A percentile compares a stretch with the other conserved stretches of the same genome.
Conservation (phyloP, 2,329 filamentous ascomycete genomes). For the Capronia epimyces region DNA sequence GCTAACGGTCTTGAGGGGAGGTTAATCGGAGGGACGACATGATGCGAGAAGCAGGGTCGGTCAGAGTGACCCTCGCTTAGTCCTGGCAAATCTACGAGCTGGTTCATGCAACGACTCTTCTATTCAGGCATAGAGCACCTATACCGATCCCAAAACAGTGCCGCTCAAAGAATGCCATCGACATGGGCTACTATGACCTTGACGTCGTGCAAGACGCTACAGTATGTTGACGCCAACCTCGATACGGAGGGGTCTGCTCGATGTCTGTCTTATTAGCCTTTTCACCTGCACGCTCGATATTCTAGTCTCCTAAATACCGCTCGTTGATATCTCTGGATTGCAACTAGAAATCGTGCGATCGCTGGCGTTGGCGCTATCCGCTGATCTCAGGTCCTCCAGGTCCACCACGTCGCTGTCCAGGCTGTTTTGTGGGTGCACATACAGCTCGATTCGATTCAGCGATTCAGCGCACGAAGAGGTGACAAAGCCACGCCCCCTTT, state of each 20-base stretch:
- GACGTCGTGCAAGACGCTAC: not conserved
- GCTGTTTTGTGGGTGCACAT: not conserved
- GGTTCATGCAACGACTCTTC: slow-evolving; percentile 15
- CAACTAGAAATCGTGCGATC: slow-evolving; percentile 13
- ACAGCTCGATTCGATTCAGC: too few relatives aligned
- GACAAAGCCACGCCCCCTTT: too few relatives aligned
- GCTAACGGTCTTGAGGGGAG: too few relatives aligned
- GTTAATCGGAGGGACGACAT: not conserved
- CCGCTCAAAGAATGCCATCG: slow-evolving; percentile 1
- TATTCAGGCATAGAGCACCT: slow-evolving; percentile 10
- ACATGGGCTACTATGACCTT: slow-evolving; percentile 12
- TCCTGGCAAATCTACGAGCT: slow-evolving; percentile 13
- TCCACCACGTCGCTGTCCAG: not conserved
- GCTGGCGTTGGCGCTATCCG: slow-evolving; percentile 15
- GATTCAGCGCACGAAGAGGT: too few relatives aligned
- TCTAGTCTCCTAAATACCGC: not conserved
- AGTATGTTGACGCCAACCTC: not conserved
- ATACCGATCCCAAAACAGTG: not conserved
- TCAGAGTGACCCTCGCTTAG: slow-evolving; percentile 8
- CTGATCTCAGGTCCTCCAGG: slow-evolving; percentile 2
- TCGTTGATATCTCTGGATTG: slow-evolving; percentile 1
- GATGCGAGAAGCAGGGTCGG: not conserved
- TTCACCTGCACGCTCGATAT: not conserved
- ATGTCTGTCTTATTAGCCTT: not conserved
- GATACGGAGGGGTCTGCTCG: not conserved